Conservation (phyloP, 1,284 basidiomycete genomes). For the Ceratobasidium sp. region DNA sequence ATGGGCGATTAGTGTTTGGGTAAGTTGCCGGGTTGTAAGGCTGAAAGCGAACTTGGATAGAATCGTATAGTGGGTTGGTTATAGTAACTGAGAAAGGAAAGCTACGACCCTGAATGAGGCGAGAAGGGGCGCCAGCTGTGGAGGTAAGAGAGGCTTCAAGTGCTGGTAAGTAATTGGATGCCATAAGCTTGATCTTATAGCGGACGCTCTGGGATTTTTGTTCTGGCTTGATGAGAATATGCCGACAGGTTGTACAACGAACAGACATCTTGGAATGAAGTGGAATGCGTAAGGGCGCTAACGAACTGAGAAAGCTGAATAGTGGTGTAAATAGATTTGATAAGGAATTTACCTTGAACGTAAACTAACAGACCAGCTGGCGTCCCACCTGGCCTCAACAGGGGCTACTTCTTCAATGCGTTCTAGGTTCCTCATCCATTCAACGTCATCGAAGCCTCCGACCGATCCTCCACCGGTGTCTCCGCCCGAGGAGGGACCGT, state of each 20-base stretch:
- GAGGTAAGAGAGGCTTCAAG: slow-evolving; percentile 79
- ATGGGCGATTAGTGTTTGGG: slow-evolving; percentile 47
- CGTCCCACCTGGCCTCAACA: slow-evolving; percentile 72
- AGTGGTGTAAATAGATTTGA: background rate
- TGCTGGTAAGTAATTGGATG: slow-evolving; percentile 91
- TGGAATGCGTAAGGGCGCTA: slow-evolving; percentile 88
- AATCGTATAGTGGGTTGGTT: slow-evolving; percentile 94
- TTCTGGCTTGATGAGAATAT: slow-evolving; percentile 98
- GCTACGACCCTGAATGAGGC: slow-evolving; percentile 77
- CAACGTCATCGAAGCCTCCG: slow-evolving; percentile 64
- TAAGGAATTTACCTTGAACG: slow-evolving; percentile 14
- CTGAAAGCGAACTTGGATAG: slow-evolving; percentile 85
- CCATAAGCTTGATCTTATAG: slow-evolving; percentile 98
- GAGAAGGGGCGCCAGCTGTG: slow-evolving; percentile 48
- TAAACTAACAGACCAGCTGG: slow-evolving; percentile 26
- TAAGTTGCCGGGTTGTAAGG: slow-evolving; percentile 69
- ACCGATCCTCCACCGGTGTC: slow-evolving; percentile 18
- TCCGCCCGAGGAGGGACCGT: slow-evolving; percentile 15
- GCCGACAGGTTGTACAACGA: slow-evolving; percentile 92
- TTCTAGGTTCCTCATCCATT: slow-evolving; percentile 74
- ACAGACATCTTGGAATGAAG: slow-evolving; percentile 94
- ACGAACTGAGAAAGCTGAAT: slow-evolving; percentile 66
- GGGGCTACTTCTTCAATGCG: slow-evolving; percentile 74
- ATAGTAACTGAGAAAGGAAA: slow-evolving; percentile 90
- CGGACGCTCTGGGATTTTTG: slow-evolving; percentile 93